Evolutionary conservation across 805 yeast genomes (phyloP).

Genomic region (Kodamaea jinghongensis): DNA sequence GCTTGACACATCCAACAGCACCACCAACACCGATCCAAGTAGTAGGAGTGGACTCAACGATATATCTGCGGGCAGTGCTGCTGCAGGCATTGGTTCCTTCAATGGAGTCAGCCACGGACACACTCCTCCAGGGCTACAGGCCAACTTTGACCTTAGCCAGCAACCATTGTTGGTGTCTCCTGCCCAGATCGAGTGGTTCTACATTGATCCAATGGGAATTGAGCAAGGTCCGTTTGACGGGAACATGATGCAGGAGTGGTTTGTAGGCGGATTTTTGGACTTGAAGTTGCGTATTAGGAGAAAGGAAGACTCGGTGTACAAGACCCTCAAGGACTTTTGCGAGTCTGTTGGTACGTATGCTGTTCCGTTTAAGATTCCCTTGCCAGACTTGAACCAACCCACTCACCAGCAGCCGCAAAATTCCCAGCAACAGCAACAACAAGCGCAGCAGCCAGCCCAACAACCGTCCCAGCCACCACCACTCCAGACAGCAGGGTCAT

Average conservation of each 20-base stretch:
- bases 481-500: no score
- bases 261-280: conserved; percentile 54
- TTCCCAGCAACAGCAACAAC: conserved; percentile 7
- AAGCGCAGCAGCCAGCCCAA: conserved; percentile 1
- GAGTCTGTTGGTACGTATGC: conserved; percentile 44
- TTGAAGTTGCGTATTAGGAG: conserved; percentile 57
- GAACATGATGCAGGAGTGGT: conserved; percentile 76
- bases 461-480: conserved; percentile 5
- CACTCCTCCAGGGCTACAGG: background rate
- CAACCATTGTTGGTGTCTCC: no score
- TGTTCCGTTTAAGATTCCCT: conserved; percentile 63
- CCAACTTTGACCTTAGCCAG: no score
- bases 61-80: no score
- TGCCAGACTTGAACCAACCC: conserved; percentile 32
- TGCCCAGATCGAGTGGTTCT: conserved; percentile 56
- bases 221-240: conserved; percentile 85
- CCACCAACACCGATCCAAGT: no score
- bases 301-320: conserved; percentile 49
- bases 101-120: background rate
- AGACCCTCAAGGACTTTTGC: conserved; percentile 53
- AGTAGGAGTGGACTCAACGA: no score
- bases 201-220: conserved; percentile 65
- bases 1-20: conserved; percentile 1
- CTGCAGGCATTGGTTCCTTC: conserved; percentile 17
- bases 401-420: no score